Conservation (phyloP, 139 green algal genomes). For the Marvania coccoides region DNA sequence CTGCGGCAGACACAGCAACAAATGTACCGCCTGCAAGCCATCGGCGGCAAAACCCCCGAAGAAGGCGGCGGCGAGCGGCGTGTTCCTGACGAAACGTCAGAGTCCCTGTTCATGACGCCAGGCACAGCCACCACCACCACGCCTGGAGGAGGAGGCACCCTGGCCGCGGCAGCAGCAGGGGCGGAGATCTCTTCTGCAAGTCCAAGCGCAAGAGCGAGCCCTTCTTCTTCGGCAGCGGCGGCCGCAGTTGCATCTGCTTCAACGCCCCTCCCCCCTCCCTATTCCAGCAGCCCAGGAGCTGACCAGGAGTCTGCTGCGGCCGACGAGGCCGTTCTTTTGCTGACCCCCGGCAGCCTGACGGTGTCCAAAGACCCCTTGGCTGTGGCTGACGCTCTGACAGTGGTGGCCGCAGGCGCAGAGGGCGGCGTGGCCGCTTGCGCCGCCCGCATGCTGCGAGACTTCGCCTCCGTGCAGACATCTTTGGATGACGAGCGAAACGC, state of each 20-base stretch:
- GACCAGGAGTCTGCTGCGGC: not conserved
- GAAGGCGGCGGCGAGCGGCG: not conserved
- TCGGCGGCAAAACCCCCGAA: too few relatives aligned
- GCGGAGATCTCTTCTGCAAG: not conserved
- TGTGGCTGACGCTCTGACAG: constrained; percentile 11
- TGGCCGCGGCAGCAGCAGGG: not conserved
- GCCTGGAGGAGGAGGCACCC: too few relatives aligned
- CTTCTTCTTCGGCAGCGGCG: not conserved
- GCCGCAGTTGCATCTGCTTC: not conserved
- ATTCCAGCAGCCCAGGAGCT: not conserved
- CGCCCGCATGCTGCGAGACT: constrained; percentile 25
- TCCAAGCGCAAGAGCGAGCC: not conserved
- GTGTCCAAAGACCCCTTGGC: constrained; percentile 2
- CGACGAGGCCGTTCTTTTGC: not conserved
- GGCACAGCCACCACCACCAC: too few relatives aligned
- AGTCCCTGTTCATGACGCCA: too few relatives aligned
- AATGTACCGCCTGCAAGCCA: constrained; percentile 12
- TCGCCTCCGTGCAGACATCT: constrained; percentile 12
- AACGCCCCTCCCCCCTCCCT: not conserved
- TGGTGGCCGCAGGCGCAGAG: constrained; percentile 11
- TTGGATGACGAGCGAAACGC: constrained; percentile 11
- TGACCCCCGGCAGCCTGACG: not conserved
- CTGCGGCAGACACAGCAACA: constrained; percentile 19
- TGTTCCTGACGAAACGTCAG: too few relatives aligned
- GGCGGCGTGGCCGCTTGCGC: constrained; percentile 24